Base-by-base conservation (phyloP, 2,329 filamentous ascomycete species). In the Paraphoma chrysanthemicola region DNA sequence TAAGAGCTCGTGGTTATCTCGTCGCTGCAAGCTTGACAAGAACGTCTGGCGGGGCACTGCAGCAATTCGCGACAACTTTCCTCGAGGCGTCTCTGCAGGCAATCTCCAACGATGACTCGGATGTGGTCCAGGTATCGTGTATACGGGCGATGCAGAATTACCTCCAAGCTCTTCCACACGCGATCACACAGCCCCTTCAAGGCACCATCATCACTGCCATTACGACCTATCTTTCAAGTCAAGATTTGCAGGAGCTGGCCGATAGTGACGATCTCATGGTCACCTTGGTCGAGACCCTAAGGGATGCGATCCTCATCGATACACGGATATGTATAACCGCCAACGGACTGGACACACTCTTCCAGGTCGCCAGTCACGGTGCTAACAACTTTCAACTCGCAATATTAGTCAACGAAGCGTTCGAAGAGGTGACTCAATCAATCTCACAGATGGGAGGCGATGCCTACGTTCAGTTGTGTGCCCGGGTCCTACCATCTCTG, bases 261-360 rank as follows among this genome's bases (percentile, higher is more conserved):
- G 93, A 97, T 60, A 91, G 91, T 10, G 94, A 98, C 66, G 95
- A 99, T 75, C 85, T 98, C 52, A 88, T 97, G 64, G 91, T 96
- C 12, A 94, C 93, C 0, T 82, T 99, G 31, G 90, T 94, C 6
- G 93, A 97, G 77, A 90, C 93, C 0, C 82, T 98, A 3, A 87
- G 92, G 49, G 88, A 93, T 66, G 89, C 91, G 29, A 95, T 98
- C 68, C 84, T 89, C 66, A 85, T 97, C 52, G 89, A 97, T 67
- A 86, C 90, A 2, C 83, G 84, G 14, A 87, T 95, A 51, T 89
- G 91, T 18, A 84, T 97, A 18, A 86, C 88, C 0, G 88, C 90
- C 11, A 86, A 90, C 44, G 92, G 94, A 18, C 81, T 97, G 6
- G 90, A 95, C 67, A 81, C 93, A 12, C 85, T 99, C 8, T 98